phyloP scores from a whole-genome alignment of 352 stramenopile genomes.

The Paralagenidium karlingii region DNA sequence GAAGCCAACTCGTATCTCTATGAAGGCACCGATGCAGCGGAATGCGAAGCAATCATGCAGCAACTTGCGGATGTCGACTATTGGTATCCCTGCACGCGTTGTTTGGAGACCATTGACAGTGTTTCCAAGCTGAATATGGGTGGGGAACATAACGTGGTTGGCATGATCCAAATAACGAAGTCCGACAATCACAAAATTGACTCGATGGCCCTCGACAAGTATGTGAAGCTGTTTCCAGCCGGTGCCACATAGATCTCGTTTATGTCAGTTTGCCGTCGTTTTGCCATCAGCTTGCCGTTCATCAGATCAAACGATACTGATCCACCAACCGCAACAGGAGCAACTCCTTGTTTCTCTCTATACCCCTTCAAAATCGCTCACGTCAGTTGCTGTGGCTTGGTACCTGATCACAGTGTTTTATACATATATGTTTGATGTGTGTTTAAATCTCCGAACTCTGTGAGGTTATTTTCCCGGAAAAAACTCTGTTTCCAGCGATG shows the following conservation, averaged over 20 bases:
- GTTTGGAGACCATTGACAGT: slow-evolving; percentile 7
- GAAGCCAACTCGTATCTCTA: slow-evolving; percentile 4
- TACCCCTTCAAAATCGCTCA: no score
- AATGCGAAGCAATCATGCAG: slow-evolving; percentile 7
- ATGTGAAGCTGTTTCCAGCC: slow-evolving; percentile 3
- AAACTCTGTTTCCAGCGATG: no score
- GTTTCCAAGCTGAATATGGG: slow-evolving; percentile 7
- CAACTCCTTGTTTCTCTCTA: no score
- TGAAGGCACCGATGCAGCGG: slow-evolving; percentile 6
- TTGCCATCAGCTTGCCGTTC: no score
- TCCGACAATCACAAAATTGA: slow-evolving; percentile 10
- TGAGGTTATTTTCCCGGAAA: no score
- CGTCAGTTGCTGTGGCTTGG: no score
- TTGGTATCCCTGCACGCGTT: slow-evolving; percentile 7
- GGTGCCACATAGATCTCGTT: slow-evolving; percentile 5
- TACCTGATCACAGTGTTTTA: no score
- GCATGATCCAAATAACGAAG: slow-evolving; percentile 10
- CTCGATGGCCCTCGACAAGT: slow-evolving; percentile 5
- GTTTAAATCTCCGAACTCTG: no score
- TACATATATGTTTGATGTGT: no score
- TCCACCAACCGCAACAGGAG: no score
- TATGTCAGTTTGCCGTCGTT: no score
- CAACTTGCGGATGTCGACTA: slow-evolving; percentile 5
- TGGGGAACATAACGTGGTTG: slow-evolving; percentile 1
- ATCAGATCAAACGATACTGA: no score